Evolutionary conservation across 768 basidiomycete species (phyloP).

Genomic region (Cystofilobasidium bisporidii): DNA sequence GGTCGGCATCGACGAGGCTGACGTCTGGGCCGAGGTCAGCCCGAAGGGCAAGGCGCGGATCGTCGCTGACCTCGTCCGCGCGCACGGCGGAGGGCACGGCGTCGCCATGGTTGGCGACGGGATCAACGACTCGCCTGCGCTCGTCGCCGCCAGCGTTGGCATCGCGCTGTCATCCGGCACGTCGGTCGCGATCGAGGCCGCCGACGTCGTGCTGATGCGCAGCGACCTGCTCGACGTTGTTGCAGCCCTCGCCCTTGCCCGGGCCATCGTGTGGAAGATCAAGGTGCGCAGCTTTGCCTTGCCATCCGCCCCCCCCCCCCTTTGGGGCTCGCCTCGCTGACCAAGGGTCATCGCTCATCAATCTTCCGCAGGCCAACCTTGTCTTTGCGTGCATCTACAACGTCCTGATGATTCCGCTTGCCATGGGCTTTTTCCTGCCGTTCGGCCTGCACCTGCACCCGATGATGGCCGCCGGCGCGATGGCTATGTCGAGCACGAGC

Average conservation of each 20-base stretch:
- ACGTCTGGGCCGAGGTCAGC: constrained; percentile 85
- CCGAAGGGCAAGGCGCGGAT: constrained; percentile 90
- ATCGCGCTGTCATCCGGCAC: constrained; percentile 94
- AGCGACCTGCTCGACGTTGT: constrained; percentile 95
- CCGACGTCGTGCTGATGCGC: constrained; percentile 95
- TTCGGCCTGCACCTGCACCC: constrained; percentile 88
- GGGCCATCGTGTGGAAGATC: constrained; percentile 79
- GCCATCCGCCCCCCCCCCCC: not conserved
- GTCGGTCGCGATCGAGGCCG: constrained; percentile 94
- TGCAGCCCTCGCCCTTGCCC: constrained; percentile 84
- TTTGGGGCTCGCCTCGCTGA: too few species aligned
- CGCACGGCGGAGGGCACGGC: constrained; percentile 50
- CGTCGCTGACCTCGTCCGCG: constrained; percentile 67
- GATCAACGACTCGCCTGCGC: constrained; percentile 95
- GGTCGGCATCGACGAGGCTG: constrained; percentile 71
- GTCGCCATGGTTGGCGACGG: constrained; percentile 98
- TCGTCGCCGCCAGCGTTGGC: constrained; percentile 90
- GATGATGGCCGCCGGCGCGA: constrained; percentile 96
- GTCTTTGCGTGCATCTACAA: constrained; percentile 96
- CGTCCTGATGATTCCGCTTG: constrained; percentile 83
- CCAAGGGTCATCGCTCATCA: too few species aligned
- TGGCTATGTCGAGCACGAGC: constrained; percentile 95
- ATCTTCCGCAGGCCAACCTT: constrained; percentile 58
- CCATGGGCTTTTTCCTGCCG: constrained; percentile 93
- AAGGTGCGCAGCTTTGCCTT: constrained; percentile 33